phyloP scores from a whole-genome alignment of 257 asterid species.

The Solanum sparsipilum region DNA sequence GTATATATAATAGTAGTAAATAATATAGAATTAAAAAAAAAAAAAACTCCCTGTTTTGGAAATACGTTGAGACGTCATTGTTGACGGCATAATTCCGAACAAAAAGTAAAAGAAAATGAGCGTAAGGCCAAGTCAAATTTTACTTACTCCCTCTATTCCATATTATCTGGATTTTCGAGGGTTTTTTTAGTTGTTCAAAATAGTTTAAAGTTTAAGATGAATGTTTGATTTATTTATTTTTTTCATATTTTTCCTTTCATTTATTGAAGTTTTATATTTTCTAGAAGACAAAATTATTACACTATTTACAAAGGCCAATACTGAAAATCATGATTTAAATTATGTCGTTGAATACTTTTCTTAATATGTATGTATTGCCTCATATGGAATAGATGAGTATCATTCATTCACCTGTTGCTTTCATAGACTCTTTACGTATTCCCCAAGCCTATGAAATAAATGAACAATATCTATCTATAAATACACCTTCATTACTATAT shows the following conservation, averaged over 20 bases:
- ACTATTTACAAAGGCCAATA: too few species aligned
- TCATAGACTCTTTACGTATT: background rate
- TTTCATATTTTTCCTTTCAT: too few species aligned
- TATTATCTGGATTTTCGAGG: too few species aligned
- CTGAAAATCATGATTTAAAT: too few species aligned
- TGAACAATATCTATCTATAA: background rate
- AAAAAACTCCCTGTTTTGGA: background rate
- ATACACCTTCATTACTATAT: background rate
- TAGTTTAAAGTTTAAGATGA: too few species aligned
- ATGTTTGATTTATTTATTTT: too few species aligned
- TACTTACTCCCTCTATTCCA: background rate
- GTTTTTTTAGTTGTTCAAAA: too few species aligned
- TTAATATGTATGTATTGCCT: too few species aligned
- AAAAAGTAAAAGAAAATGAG: background rate
- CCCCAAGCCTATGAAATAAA: background rate
- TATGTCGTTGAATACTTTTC: too few species aligned
- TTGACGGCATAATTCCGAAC: background rate
- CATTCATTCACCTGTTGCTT: background rate
- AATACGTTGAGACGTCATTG: background rate
- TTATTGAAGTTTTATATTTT: too few species aligned
- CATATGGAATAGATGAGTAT: background rate
- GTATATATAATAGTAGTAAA: too few species aligned
- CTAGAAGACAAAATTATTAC: too few species aligned
- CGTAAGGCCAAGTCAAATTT: background rate
- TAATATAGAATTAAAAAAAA: background rate